phyloP scores from a whole-genome alignment of 441 rosid species.

The Cnidoscolus chayamansa region DNA sequence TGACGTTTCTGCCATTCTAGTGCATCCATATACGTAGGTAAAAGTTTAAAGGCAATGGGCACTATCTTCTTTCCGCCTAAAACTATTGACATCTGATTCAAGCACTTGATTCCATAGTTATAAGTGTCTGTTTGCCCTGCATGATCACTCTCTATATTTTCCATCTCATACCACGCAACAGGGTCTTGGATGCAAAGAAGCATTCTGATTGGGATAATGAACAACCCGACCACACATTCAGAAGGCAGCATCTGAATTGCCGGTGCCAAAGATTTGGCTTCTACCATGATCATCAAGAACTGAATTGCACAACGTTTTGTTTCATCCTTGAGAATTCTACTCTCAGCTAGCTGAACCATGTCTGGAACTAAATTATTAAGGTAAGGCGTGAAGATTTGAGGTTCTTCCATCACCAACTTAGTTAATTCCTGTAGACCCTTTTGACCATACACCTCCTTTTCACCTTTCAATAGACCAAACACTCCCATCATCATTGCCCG shows the following conservation, averaged over 20 bases:
- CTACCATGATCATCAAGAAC: constrained; percentile 4
- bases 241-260: background rate
- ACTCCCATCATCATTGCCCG: background rate
- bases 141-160: constrained; percentile 1
- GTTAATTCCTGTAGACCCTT: constrained; percentile 1
- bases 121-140: background rate
- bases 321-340: constrained; percentile 1
- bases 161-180: constrained; percentile 10
- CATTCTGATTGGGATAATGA: constrained; percentile 7
- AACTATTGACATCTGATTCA: constrained; percentile 12
- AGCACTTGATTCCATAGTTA: constrained; percentile 7
- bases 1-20: constrained; percentile 9
- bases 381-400: constrained; percentile 8
- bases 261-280: background rate
- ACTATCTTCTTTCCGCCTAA: background rate
- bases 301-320: constrained; percentile 8
- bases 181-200: constrained; percentile 4
- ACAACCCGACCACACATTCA: background rate
- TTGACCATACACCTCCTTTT: constrained; percentile 5
- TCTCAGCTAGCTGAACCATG: constrained; percentile 8
- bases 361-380: background rate
- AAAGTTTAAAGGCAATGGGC: constrained; percentile 9
- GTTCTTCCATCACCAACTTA: constrained; percentile 5
- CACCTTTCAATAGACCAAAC: constrained; percentile 9
- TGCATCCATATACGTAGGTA: constrained; percentile 7